These are phyloP conservation scores for Fibroporia radiculosa DNA, from an alignment of 768 basidiomycete species.

Conservation along the genomic window DNA sequence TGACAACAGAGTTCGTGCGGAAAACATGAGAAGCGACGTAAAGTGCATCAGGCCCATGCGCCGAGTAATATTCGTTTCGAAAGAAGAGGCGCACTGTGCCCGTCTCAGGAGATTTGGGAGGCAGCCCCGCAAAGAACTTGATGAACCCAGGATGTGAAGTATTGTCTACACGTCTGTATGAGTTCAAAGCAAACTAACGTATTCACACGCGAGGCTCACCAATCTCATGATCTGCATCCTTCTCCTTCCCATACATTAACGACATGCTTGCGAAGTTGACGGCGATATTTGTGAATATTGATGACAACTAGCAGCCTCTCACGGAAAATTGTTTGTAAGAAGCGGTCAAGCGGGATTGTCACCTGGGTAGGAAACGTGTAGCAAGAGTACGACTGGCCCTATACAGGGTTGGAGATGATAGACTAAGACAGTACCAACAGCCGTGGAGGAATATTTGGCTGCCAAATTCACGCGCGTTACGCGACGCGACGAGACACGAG, in stretches of 20 bases:
- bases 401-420: too few species aligned
- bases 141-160: conserved; percentile 75
- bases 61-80: conserved; percentile 79
- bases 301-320: too few species aligned
- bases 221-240: conserved; percentile 35
- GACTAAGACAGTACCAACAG: too few species aligned
- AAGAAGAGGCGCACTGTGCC: conserved; percentile 88
- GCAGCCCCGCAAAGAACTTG: conserved; percentile 55
- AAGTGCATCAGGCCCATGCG: conserved; percentile 83
- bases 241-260: conserved; percentile 61
- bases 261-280: too few species aligned
- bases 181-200: neutral
- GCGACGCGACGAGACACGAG: too few species aligned
- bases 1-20: conserved; percentile 87
- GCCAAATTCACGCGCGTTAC: too few species aligned
- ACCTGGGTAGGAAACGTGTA: too few species aligned
- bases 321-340: too few species aligned
- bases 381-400: too few species aligned
- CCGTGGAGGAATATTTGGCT: too few species aligned
- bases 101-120: conserved; percentile 56
- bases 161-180: conserved; percentile 35
- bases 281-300: too few species aligned
- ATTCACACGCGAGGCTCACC: conserved; percentile 7
- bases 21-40: conserved; percentile 79
- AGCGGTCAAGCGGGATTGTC: too few species aligned